Conservation (phyloP, 306 rosid species). For the Casuarina equisetifolia region DNA sequence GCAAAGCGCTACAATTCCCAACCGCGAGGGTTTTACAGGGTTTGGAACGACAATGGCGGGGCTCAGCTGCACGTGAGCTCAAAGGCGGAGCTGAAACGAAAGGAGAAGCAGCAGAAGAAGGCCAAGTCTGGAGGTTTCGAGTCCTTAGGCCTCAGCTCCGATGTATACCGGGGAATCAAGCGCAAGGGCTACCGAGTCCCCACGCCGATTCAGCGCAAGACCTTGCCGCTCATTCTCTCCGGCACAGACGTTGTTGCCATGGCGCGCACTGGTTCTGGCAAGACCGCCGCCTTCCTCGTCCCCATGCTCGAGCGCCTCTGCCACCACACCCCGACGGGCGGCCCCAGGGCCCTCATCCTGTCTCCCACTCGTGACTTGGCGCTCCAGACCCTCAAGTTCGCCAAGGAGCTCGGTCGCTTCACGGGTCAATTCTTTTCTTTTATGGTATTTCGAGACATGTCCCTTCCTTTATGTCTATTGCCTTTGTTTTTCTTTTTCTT, state of each 20-base stretch:
- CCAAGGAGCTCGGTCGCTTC: conserved; percentile 73
- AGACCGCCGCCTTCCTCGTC: conserved; percentile 84
- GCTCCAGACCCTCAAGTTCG: conserved; percentile 80
- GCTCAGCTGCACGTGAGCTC: conserved; percentile 40
- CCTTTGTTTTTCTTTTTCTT: no score
- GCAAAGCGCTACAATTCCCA: background rate
- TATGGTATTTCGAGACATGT: background rate
- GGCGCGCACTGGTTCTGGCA: conserved; percentile 99
- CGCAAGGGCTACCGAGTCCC: conserved; percentile 92
- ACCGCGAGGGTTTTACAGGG: background rate
- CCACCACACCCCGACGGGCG: conserved; percentile 76
- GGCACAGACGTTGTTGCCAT: conserved; percentile 91
- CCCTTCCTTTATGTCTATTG: no score
- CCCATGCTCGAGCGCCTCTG: conserved; percentile 86
- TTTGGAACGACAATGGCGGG: conserved; percentile 1
- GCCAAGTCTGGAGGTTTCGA: conserved; percentile 86
- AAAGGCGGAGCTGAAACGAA: conserved; percentile 42
- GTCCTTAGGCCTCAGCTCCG: conserved; percentile 58
- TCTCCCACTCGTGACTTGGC: conserved; percentile 92
- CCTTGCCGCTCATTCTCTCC: conserved; percentile 85
- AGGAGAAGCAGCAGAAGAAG: conserved; percentile 55
- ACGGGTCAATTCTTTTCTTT: conserved; percentile 42
- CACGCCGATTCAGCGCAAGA: conserved; percentile 91
- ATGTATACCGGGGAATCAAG: conserved; percentile 63
- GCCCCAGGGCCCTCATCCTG: conserved; percentile 78